phyloP scores from a whole-genome alignment of 176 grass and related monocot species.

The Aegilops umbellulata region DNA sequence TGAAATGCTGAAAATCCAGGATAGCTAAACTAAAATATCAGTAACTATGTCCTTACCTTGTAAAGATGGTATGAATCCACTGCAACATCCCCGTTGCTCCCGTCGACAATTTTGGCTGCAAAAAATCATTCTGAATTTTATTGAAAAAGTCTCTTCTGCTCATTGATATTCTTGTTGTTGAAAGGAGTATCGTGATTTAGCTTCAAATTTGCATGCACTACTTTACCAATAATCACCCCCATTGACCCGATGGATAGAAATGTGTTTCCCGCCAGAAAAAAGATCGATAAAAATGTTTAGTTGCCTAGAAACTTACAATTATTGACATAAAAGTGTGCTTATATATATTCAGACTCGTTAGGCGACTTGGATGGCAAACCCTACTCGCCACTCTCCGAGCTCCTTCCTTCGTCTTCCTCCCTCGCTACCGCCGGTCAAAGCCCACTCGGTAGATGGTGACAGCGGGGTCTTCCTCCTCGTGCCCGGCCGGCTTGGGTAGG shows the following conservation, averaged over 20 bases:
- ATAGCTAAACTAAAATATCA: background rate
- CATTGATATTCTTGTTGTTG: background rate
- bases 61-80: slow-evolving; percentile 56
- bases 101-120: slow-evolving; percentile 51
- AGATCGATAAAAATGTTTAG: background rate
- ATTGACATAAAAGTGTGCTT: background rate
- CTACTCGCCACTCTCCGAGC: background rate
- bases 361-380: background rate
- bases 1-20: background rate
- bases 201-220: background rate
- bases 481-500: background rate
- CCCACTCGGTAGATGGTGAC: background rate
- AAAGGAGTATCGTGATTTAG: background rate
- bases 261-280: background rate
- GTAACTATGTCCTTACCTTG: slow-evolving; percentile 27
- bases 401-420: background rate
- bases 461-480: background rate
- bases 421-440: background rate
- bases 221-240: background rate
- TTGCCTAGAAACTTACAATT: background rate
- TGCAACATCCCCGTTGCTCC: slow-evolving; percentile 62
- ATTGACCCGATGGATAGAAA: background rate
- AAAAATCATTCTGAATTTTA: background rate
- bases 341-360: background rate
- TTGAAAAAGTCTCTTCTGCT: background rate